Conservation (phyloP, 2,329 filamentous ascomycete genomes). For the Ophiostoma piceae region DNA sequence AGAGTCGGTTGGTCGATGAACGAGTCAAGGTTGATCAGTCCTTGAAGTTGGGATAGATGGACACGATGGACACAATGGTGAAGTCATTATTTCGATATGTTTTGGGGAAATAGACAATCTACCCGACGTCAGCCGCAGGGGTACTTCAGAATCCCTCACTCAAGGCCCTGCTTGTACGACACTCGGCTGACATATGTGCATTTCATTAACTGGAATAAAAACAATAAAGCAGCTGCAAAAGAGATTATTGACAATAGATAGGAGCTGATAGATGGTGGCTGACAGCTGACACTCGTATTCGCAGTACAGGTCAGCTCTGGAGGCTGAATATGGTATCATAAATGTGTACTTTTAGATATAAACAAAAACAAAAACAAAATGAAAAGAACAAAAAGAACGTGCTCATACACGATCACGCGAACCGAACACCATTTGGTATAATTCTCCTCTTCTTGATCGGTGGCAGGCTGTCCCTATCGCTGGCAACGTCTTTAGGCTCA, state of each 20-base stretch:
- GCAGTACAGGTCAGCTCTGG: not conserved
- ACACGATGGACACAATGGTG: not conserved
- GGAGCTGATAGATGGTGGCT: not conserved
- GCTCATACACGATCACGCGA: not conserved
- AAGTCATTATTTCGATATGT: not conserved
- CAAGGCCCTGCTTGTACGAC: not conserved
- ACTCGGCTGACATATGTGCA: not conserved
- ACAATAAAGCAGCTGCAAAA: not conserved
- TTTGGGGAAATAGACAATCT: not conserved
- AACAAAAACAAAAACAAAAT: not conserved
- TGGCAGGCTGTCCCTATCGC: not conserved
- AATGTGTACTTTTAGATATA: not conserved
- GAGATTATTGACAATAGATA: not conserved
- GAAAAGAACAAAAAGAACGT: not conserved
- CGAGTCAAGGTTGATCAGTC: not conserved
- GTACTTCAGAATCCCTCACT: not conserved
- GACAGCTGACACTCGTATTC: not conserved
- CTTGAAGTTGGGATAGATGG: not conserved
- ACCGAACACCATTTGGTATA: not conserved
- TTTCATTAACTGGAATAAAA: not conserved
- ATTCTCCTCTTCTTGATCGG: not conserved
- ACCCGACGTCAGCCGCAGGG: constrained; percentile 1
- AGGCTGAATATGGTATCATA: not conserved
- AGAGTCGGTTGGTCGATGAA: not conserved
- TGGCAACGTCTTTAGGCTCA: not conserved